phyloP scores from a whole-genome alignment of 345 rosid species.

The Luvunga scandens region DNA sequence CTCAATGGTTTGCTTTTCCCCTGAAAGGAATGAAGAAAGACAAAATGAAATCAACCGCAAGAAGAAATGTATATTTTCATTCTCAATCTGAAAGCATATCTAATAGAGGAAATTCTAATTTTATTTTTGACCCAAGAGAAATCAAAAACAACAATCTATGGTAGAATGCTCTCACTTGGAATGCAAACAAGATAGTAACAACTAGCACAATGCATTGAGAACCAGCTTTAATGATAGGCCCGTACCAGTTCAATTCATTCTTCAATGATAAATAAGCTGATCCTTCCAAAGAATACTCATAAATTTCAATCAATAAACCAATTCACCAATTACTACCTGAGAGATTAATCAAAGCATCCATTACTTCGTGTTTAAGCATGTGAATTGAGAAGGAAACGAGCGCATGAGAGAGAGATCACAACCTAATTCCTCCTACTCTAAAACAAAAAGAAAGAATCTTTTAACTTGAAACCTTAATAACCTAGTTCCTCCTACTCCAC shows the following conservation, averaged over 20 bases:
- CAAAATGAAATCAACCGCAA: slow-evolving; percentile 12
- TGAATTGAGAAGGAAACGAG: neutral
- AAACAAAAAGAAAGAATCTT: too few relatives aligned
- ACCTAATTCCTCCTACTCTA: too few relatives aligned
- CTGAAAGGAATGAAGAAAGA: slow-evolving; percentile 42
- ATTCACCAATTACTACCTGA: neutral
- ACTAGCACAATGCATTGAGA: neutral
- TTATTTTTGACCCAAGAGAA: neutral
- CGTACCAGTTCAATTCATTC: neutral
- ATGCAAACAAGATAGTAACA: neutral
- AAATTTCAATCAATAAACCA: neutral
- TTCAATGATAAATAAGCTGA: neutral
- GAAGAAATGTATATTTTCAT: neutral
- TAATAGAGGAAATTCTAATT: neutral
- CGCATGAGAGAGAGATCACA: too few relatives aligned
- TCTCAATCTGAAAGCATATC: slow-evolving; percentile 12
- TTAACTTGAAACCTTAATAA: too few relatives aligned
- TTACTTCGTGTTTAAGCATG: neutral
- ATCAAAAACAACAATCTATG: neutral
- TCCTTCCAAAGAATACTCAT: neutral
- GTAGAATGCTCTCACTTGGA: neutral
- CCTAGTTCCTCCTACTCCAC: too few relatives aligned
- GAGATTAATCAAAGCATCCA: neutral
- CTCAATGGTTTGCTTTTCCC: slow-evolving; percentile 93
- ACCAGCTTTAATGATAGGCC: neutral